Evolutionary conservation across 2,329 filamentous ascomycete species (phyloP), one percentile per base, ranked within the genome.

Genomic region (Pseudocercospora fijiensis): DNA sequence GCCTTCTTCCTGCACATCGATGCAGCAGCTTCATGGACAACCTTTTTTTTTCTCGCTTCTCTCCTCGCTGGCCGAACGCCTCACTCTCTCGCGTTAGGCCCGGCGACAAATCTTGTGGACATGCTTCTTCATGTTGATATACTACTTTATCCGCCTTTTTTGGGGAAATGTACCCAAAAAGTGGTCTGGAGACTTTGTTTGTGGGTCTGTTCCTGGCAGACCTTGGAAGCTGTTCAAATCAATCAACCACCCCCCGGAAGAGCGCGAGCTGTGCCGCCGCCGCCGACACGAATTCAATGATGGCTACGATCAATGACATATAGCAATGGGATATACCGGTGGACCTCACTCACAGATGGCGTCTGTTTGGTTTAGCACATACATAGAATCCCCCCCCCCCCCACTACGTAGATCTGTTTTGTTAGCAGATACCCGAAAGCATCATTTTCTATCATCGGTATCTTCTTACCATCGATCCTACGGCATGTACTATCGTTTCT

Each of bases 21-120:
- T 41, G 37, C 60, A 61, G 60, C 60, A 61, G 53, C 51, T 52
- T 92, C 28, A 58, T 57, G 53, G 2, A 64, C 52, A 20, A 58
- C 52, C 6, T 13, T 18, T 1, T 18, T 53, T 33, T 57, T 11
- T n/a, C 65, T 67, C 62, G 28, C 27, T 49, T 45, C 52, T 57
- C 18, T 51, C 10, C 47, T 41, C 58, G 60, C 51, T 41, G 26
- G 30, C 47, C 30, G 20, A 47, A 49, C 52, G 57, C 64, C 62
- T 26, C 66, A 68, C 66, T 66, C 66, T 45, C 65, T 66, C 30
- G 53, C 53, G 43, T 58, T 30, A 24, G 43, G 47, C 28, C 16
- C 43, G 26, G 57, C 37, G 49, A 51, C 61, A 22, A 56, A 37
- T 45, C 41, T 62, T 64, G 33, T 66, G 65, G 64, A 62, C 66